These are phyloP conservation scores for Schoenoplectus triqueter DNA, from an alignment of 202 grass and related monocot genomes.

Conservation along the genomic window DNA sequence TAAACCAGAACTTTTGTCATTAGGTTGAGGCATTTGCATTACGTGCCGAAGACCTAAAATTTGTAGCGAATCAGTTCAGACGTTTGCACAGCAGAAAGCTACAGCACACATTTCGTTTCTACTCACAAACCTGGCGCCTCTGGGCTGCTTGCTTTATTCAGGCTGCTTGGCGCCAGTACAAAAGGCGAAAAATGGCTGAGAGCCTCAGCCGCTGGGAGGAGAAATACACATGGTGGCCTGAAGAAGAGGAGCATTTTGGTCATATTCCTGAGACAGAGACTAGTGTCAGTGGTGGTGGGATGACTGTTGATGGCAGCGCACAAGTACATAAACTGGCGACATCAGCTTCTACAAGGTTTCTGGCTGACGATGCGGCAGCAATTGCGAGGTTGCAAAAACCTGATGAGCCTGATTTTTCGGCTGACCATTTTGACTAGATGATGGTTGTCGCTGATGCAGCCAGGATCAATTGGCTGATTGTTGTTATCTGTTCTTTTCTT, in stretches of 20 bases:
- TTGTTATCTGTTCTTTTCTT: background rate
- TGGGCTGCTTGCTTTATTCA: constrained; percentile 92
- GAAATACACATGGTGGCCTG: constrained; percentile 56
- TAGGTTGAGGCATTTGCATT: constrained; percentile 79
- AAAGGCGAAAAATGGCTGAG: constrained; percentile 62
- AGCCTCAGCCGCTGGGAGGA: constrained; percentile 61
- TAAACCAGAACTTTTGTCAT: background rate
- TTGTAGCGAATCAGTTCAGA: constrained; percentile 82
- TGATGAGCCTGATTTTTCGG: constrained; percentile 85
- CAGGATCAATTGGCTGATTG: background rate
- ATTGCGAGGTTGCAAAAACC: constrained; percentile 83
- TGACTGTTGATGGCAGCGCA: constrained; percentile 42
- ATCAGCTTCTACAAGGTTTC: constrained; percentile 73
- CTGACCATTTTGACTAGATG: constrained; percentile 74
- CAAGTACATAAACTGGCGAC: constrained; percentile 54
- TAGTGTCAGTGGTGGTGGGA: constrained; percentile 35
- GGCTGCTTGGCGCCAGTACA: constrained; percentile 75
- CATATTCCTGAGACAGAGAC: constrained; percentile 36
- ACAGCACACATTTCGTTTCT: constrained; percentile 84
- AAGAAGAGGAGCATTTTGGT: constrained; percentile 44
- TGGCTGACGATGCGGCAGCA: constrained; percentile 9
- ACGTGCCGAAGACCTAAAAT: constrained; percentile 74
- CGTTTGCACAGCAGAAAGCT: constrained; percentile 92
- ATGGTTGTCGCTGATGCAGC: background rate
- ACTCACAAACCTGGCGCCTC: constrained; percentile 80